These are phyloP conservation scores for Murraya koenigii DNA, from an alignment of 345 rosid species.

Conservation along the genomic window DNA sequence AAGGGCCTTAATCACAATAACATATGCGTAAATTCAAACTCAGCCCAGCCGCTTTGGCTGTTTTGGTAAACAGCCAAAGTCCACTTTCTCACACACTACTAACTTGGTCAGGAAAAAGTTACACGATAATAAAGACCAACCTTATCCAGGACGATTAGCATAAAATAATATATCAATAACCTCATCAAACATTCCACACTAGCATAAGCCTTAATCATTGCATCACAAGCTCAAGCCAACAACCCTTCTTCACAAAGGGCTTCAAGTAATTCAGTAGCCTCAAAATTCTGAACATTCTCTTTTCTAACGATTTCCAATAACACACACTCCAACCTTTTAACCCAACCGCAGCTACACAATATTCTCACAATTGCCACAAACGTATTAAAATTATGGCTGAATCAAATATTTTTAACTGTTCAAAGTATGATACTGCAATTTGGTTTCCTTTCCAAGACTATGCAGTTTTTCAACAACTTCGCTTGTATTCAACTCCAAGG, in stretches of 20 bases:
- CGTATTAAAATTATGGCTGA: constrained; percentile 35
- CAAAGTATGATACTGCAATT: constrained; percentile 41
- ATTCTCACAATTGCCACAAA: constrained; percentile 37
- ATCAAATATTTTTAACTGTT: constrained; percentile 32
- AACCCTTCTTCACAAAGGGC: constrained; percentile 26
- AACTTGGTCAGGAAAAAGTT: constrained; percentile 63
- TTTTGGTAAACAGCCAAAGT: constrained; percentile 43
- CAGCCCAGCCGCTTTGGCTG: constrained; percentile 35
- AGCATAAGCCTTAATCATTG: constrained; percentile 54
- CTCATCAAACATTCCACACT: constrained; percentile 49
- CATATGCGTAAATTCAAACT: constrained; percentile 49
- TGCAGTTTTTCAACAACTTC: constrained; percentile 32
- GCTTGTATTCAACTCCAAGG: constrained; percentile 27
- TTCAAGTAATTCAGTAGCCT: constrained; percentile 40
- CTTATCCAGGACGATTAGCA: constrained; percentile 30
- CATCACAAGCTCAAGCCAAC: constrained; percentile 31
- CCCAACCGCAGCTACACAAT: constrained; percentile 31
- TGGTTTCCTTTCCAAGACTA: constrained; percentile 37
- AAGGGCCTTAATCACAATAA: constrained; percentile 59
- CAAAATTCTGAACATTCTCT: constrained; percentile 26
- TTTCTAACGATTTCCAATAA: constrained; percentile 41
- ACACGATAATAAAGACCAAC: constrained; percentile 36
- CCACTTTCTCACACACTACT: constrained; percentile 40
- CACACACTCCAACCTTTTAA: constrained; percentile 38
- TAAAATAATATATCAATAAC: constrained; percentile 48